phyloP scores from a whole-genome alignment of 768 basidiomycete species.

The Pulveroboletus sp. region DNA sequence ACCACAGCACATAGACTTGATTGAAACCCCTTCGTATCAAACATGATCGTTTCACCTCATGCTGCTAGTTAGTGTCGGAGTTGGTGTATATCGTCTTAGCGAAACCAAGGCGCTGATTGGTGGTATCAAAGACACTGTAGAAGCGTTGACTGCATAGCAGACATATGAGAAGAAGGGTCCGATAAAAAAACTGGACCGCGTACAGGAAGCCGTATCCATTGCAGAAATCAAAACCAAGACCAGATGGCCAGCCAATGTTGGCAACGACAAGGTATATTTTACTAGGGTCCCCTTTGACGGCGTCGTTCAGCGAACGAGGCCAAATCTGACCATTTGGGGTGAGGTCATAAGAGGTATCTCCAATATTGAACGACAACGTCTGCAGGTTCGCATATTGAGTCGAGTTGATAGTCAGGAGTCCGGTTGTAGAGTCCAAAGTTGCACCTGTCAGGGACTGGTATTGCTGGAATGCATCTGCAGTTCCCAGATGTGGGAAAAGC shows the following conservation, averaged over 20 bases:
- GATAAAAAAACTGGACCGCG: too few relatives aligned
- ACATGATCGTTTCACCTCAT: too few relatives aligned
- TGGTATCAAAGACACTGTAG: conserved; percentile 34
- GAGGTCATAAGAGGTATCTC: conserved; percentile 9
- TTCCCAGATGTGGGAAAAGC: background rate
- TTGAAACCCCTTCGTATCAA: too few relatives aligned
- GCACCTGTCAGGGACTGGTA: conserved; percentile 26
- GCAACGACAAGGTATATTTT: conserved; percentile 27
- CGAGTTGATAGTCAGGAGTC: conserved; percentile 25
- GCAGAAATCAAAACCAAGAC: conserved; percentile 15
- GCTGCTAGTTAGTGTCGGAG: background rate
- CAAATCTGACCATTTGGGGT: conserved; percentile 31
- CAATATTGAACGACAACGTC: conserved; percentile 25
- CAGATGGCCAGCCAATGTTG: conserved; percentile 12
- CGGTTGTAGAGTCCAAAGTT: conserved; percentile 20
- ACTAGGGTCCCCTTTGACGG: conserved; percentile 22
- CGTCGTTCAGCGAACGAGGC: conserved; percentile 28
- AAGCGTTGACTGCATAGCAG: conserved; percentile 17
- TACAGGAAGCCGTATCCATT: conserved; percentile 17
- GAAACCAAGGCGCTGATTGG: background rate
- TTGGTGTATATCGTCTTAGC: background rate
- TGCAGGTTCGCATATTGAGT: conserved; percentile 21
- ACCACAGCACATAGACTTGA: too few relatives aligned
- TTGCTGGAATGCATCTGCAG: conserved; percentile 19
- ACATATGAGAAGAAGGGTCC: too few relatives aligned